These are phyloP conservation scores for Trichoderma arundinaceum DNA, from an alignment of 2,329 filamentous ascomycete genomes.

Conservation along the genomic window DNA sequence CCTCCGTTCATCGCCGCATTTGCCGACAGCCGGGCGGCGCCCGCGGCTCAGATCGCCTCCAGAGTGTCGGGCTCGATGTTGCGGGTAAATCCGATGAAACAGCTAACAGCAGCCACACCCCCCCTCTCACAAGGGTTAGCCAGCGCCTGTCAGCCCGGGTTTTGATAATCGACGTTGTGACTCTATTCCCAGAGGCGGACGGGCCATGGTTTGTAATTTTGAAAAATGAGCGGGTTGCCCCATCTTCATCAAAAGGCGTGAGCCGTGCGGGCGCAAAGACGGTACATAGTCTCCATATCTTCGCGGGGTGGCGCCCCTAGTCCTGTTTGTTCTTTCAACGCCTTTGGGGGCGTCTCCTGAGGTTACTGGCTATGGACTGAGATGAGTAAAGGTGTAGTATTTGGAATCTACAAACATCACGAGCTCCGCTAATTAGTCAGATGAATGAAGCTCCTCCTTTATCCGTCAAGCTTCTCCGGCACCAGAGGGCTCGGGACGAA, in stretches of 20 bases:
- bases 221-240: neutral
- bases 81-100: slow-evolving; percentile 13
- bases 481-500: slow-evolving; percentile 22
- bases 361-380: neutral
- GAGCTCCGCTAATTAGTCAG: neutral
- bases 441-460: slow-evolving; percentile 14
- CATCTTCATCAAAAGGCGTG: slow-evolving; percentile 8
- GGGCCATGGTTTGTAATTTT: neutral
- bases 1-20: neutral
- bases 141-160: slow-evolving; percentile 5
- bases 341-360: neutral
- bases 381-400: neutral
- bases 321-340: neutral
- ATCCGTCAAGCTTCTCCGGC: slow-evolving; percentile 16
- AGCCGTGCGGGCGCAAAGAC: slow-evolving; percentile 14
- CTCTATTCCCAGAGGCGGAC: slow-evolving; percentile 11
- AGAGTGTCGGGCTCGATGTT: slow-evolving; percentile 8
- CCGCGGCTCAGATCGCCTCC: slow-evolving; percentile 13
- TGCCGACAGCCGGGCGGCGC: neutral
- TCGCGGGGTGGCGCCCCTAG: neutral
- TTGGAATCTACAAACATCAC: neutral
- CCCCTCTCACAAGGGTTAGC: neutral
- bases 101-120: slow-evolving; percentile 11
- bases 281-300: neutral
- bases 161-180: slow-evolving; percentile 4